These are phyloP conservation scores for Diplodia mutila DNA, from an alignment of 2,329 filamentous ascomycete species.

Conservation along the genomic window DNA sequence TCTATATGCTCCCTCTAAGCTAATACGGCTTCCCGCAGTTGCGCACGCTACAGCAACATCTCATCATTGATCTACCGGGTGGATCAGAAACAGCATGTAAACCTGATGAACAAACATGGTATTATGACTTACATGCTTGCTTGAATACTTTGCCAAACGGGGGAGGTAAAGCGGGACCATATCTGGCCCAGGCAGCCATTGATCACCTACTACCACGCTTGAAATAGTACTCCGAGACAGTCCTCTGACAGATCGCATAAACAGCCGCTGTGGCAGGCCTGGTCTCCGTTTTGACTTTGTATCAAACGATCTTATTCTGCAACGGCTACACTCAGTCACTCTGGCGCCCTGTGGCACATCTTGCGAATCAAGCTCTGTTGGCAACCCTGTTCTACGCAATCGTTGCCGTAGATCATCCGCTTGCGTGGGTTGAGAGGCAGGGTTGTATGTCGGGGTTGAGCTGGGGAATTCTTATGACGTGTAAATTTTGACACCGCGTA, in stretches of 20 bases:
- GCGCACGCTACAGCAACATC: not conserved
- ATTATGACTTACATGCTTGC: not conserved
- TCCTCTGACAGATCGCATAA: not conserved
- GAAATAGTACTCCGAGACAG: not conserved
- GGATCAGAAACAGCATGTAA: not conserved
- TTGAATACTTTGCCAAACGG: not conserved
- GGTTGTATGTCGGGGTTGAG: not conserved
- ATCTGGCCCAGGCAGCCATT: not conserved
- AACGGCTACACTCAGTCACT: not conserved
- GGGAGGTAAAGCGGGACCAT: not conserved
- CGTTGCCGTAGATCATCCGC: constrained; percentile 14
- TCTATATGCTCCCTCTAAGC: not conserved
- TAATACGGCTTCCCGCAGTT: not conserved
- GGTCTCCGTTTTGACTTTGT: not conserved
- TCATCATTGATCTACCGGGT: not conserved
- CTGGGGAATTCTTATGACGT: not conserved
- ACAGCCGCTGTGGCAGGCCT: not conserved
- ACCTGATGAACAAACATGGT: not conserved
- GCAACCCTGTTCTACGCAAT: not conserved
- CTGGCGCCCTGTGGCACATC: not conserved
- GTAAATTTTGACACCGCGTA: not conserved
- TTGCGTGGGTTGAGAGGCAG: not conserved
- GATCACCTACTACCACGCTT: not conserved
- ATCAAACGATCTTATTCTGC: not conserved
- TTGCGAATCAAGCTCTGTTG: not conserved